Percentiles rank a stretch among this genome's conserved stretches.
Conservation (phyloP, 768 basidiomycete species). For the Boletus rufocinnamomeus region DNA sequence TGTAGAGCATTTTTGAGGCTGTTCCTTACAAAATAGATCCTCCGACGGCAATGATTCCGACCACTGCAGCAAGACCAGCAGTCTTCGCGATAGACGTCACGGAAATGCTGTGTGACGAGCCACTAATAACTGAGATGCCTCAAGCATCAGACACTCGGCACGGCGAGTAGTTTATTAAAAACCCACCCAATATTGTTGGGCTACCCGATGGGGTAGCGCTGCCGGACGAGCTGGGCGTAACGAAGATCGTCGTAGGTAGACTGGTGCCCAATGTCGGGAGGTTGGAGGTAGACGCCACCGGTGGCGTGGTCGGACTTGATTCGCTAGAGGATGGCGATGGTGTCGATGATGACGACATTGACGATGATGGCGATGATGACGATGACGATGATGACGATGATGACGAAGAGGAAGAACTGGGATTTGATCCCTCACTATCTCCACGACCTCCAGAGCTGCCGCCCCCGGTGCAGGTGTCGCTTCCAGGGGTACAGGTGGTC, state of each 20-base stretch:
- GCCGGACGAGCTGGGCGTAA: background rate
- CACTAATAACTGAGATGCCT: background rate
- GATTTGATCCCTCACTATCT: background rate
- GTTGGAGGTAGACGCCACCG: background rate
- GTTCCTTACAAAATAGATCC: background rate
- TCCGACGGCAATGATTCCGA: conserved; percentile 8
- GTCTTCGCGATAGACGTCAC: background rate
- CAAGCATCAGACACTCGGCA: background rate
- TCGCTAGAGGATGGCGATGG: background rate
- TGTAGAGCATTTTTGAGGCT: background rate
- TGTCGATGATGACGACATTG: too few relatives aligned
- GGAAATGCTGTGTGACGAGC: conserved; percentile 14
- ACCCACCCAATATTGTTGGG: conserved; percentile 4
- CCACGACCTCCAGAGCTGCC: conserved; percentile 4
- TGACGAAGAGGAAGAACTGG: background rate
- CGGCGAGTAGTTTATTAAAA: background rate
- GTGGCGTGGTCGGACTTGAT: background rate
- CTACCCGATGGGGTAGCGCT: background rate
- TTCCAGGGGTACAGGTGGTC: conserved; percentile 7
- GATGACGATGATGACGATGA: too few relatives aligned
- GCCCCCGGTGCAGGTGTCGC: conserved; percentile 5
- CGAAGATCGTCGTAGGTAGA: background rate
- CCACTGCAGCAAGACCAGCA: conserved; percentile 7
- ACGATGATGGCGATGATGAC: too few relatives aligned
- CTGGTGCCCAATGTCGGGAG: background rate